Evolutionary conservation across 768 basidiomycete species (phyloP).

Genomic region (Termitomyces sp.): DNA sequence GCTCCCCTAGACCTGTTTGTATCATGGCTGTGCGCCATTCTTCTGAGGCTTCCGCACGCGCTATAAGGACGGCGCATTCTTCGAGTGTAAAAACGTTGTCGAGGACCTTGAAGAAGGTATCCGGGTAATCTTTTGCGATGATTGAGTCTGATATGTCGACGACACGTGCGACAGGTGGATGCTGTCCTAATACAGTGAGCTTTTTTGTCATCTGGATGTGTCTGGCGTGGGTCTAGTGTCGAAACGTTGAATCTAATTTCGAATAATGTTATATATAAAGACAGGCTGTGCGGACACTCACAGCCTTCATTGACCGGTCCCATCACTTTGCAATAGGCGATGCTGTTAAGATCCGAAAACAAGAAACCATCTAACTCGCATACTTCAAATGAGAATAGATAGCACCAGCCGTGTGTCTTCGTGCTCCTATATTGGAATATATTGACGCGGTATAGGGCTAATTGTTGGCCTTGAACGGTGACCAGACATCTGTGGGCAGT

Average conservation of each 20-base stretch:
- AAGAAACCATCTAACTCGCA: too few relatives aligned
- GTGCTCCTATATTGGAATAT: too few relatives aligned
- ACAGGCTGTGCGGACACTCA: too few relatives aligned
- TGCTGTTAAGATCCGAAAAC: too few relatives aligned
- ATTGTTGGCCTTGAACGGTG: too few relatives aligned
- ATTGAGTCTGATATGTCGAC: conserved; percentile 24
- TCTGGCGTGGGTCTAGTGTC: not conserved
- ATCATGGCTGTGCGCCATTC: conserved; percentile 29
- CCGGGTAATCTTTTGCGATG: conserved; percentile 21
- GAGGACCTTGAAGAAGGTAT: conserved; percentile 29
- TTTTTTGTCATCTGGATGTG: not conserved
- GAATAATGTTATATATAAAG: too few relatives aligned
- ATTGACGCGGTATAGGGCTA: too few relatives aligned
- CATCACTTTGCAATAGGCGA: too few relatives aligned
- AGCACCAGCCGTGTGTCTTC: too few relatives aligned
- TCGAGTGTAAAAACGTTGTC: conserved; percentile 30
- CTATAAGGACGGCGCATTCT: conserved; percentile 28
- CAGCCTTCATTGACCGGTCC: too few relatives aligned
- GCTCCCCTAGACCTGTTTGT: conserved; percentile 13
- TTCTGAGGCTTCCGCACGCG: conserved; percentile 20
- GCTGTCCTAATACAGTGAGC: not conserved
- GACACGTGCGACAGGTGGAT: not conserved
- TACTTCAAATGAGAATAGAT: too few relatives aligned
- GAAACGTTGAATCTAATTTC: not conserved
- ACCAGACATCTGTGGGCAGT: too few relatives aligned